These are phyloP conservation scores for Xylariaceae sp. DNA, from an alignment of 2,329 filamentous ascomycete genomes.

Conservation along the genomic window DNA sequence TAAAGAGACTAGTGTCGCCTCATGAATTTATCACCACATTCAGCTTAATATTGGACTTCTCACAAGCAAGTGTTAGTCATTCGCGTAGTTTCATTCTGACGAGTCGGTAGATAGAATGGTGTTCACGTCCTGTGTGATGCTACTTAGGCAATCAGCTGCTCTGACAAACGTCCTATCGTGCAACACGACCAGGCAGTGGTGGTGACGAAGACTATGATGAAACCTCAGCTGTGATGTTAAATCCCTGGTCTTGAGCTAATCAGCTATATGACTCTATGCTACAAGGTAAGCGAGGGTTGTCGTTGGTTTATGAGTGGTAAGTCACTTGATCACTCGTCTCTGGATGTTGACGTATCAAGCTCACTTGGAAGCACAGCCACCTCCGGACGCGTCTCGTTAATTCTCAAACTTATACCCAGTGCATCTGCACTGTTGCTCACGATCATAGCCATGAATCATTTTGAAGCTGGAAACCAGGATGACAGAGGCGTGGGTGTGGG, in stretches of 20 bases:
- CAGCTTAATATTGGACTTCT: no score
- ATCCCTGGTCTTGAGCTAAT: neutral
- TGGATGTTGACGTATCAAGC: neutral
- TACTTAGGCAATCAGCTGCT: neutral
- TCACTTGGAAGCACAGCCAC: constrained; percentile 27
- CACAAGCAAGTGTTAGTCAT: neutral
- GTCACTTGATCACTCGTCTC: constrained; percentile 31
- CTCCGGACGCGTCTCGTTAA: constrained; percentile 25
- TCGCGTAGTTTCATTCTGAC: neutral
- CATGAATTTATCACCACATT: no score
- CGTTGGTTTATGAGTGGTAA: constrained; percentile 3
- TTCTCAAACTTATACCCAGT: constrained; percentile 24
- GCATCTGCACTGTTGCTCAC: constrained; percentile 31
- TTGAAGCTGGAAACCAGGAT: no score
- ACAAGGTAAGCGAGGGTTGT: neutral
- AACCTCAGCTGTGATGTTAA: neutral
- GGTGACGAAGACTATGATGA: constrained; percentile 8
- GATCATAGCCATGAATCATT: neutral
- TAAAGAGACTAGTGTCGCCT: no score
- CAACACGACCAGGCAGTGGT: neutral
- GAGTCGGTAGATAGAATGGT: neutral
- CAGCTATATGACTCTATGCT: neutral
- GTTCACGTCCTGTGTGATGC: no score
- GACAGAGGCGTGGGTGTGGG: constrained; percentile 7
- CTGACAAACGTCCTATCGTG: neutral